Conservation (phyloP, 2,329 filamentous ascomycete species). For the Seiridium unicorne region DNA sequence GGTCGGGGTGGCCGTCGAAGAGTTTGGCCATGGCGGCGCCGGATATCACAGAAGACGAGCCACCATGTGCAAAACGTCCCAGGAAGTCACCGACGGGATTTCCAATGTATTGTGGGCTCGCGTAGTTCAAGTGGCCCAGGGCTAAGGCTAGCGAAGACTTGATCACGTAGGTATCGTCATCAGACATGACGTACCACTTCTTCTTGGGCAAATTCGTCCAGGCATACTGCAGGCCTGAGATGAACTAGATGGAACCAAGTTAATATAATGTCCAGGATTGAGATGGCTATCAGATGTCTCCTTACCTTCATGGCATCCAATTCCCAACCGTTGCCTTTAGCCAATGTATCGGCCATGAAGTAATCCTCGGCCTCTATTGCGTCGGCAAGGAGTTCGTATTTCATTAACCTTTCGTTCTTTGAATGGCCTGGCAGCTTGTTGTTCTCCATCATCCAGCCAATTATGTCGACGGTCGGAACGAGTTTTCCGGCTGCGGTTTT, state of each 20-base stretch:
- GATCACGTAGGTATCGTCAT: slow-evolving; percentile 57
- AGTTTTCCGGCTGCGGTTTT: slow-evolving; percentile 23
- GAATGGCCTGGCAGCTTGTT: slow-evolving; percentile 24
- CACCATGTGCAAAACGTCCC: slow-evolving; percentile 55
- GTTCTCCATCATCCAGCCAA: slow-evolving; percentile 29
- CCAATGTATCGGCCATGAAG: slow-evolving; percentile 28
- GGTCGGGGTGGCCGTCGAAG: slow-evolving; percentile 37
- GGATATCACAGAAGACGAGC: slow-evolving; percentile 53
- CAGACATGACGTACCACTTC: slow-evolving; percentile 58
- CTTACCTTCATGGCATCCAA: slow-evolving; percentile 34
- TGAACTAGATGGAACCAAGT: slow-evolving; percentile 39
- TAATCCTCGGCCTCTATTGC: slow-evolving; percentile 31
- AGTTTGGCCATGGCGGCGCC: slow-evolving; percentile 46
- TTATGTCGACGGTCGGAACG: slow-evolving; percentile 27
- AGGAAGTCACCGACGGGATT: slow-evolving; percentile 58
- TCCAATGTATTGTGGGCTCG: slow-evolving; percentile 48
- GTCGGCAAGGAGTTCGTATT: slow-evolving; percentile 27
- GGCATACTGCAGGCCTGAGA: slow-evolving; percentile 52
- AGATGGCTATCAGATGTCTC: neutral
- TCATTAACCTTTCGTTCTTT: slow-evolving; percentile 26
- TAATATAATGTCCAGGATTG: neutral
- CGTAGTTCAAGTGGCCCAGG: slow-evolving; percentile 47
- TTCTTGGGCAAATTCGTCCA: slow-evolving; percentile 50
- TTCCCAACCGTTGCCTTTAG: slow-evolving; percentile 30
- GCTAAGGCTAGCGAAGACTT: slow-evolving; percentile 46